Conservation (phyloP, 2,329 filamentous ascomycete species). For the Pyrenophora seminiperda region DNA sequence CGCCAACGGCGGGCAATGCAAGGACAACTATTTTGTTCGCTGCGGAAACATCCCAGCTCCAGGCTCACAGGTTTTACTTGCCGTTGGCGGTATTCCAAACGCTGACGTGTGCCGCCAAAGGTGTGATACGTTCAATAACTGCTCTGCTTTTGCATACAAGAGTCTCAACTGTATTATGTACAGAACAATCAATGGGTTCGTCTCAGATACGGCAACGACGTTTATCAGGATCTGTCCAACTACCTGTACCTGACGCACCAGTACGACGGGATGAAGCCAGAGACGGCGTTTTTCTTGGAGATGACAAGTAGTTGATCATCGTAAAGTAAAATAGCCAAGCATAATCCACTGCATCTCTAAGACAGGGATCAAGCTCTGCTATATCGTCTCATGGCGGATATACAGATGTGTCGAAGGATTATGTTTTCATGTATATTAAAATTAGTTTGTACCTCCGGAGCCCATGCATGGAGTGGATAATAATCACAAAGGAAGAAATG, state of each 20-base stretch:
- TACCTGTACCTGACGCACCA: background rate
- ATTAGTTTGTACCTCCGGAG: no score
- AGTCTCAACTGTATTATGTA: background rate
- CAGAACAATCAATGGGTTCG: background rate
- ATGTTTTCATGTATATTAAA: no score
- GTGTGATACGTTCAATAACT: background rate
- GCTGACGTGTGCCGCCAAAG: background rate
- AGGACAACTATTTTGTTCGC: constrained; percentile 6
- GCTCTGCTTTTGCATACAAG: background rate
- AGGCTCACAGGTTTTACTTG: background rate
- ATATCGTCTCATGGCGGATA: no score
- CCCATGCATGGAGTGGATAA: no score
- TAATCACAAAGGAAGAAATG: no score
- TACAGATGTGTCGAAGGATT: no score
- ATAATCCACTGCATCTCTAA: no score
- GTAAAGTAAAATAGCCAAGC: background rate
- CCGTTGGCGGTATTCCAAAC: background rate
- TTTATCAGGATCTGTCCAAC: background rate
- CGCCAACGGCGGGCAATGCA: background rate
- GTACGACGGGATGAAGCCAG: background rate
- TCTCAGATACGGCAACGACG: background rate
- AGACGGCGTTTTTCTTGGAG: background rate
- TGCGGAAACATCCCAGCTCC: background rate
- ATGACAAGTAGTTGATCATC: background rate
- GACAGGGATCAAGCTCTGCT: no score